phyloP scores from a whole-genome alignment of 495 filamentous ascomycete genomes.

The Aspergillus cristatus region DNA sequence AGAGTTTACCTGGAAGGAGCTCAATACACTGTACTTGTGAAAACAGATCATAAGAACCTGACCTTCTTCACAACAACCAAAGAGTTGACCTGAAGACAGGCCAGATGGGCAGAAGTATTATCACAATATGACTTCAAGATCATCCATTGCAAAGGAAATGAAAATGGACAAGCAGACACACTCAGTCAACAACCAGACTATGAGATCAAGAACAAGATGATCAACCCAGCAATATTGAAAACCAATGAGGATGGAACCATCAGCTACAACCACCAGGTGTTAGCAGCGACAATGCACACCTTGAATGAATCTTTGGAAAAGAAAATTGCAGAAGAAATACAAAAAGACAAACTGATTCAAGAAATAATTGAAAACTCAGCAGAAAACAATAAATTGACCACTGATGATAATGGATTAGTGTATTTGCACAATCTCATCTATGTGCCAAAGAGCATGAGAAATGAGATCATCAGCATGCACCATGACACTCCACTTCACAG shows the following conservation, averaged over 20 bases:
- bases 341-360: neutral
- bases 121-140: conserved; percentile 9
- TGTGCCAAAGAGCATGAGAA: neutral
- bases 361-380: neutral
- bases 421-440: conserved; percentile 7
- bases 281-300: conserved; percentile 1
- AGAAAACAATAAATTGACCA: neutral
- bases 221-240: conserved; percentile 5
- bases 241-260: conserved; percentile 2
- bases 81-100: conserved; percentile 8
- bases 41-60: conserved; percentile 14
- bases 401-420: conserved; percentile 4
- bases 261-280: conserved; percentile 2
- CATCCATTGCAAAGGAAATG: conserved; percentile 8
- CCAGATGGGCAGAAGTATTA: conserved; percentile 5
- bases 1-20: conserved; percentile 5
- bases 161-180: conserved; percentile 5
- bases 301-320: neutral
- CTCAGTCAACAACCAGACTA: conserved; percentile 11
- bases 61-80: conserved; percentile 12
- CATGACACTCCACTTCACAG: neutral
- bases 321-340: neutral
- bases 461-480: conserved; percentile 4
- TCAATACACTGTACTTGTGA: conserved; percentile 6
- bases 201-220: conserved; percentile 1